Percentiles rank a stretch among this genome's conserved stretches.
Evolutionary conservation across 2,329 filamentous ascomycete genomes (phyloP).

Genomic region (Basipetospora sp.): DNA sequence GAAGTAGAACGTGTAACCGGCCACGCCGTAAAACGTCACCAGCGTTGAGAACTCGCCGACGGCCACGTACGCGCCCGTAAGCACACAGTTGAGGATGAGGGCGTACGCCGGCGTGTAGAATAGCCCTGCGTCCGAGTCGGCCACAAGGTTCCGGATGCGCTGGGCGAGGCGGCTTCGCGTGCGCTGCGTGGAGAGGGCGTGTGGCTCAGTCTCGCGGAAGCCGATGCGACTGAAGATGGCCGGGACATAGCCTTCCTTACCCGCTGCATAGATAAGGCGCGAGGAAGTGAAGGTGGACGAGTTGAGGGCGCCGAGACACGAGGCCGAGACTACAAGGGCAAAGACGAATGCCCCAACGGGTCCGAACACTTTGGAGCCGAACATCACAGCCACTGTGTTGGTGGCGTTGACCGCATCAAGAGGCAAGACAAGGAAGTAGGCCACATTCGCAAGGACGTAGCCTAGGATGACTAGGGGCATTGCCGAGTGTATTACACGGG

Average conservation of each 20-base stretch:
- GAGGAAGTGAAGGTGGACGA: slow-evolving; percentile 87
- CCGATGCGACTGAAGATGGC: slow-evolving; percentile 71
- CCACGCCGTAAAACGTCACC: slow-evolving; percentile 93
- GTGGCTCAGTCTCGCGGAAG: slow-evolving; percentile 30
- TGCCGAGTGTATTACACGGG: slow-evolving; percentile 87
- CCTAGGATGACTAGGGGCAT: slow-evolving; percentile 85
- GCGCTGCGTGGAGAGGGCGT: slow-evolving; percentile 27
- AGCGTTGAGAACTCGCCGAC: slow-evolving; percentile 85
- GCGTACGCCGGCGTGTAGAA: slow-evolving; percentile 93
- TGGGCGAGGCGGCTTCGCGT: slow-evolving; percentile 44
- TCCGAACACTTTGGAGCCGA: slow-evolving; percentile 81
- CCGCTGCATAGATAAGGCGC: slow-evolving; percentile 81
- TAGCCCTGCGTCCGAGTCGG: slow-evolving; percentile 63
- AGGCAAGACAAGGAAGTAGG: slow-evolving; percentile 89
- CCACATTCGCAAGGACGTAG: slow-evolving; percentile 80
- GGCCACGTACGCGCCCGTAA: slow-evolving; percentile 65
- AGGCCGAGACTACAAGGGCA: slow-evolving; percentile 76
- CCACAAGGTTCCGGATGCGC: slow-evolving; percentile 46
- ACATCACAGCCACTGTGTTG: slow-evolving; percentile 92
- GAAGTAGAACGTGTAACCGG: slow-evolving; percentile 95
- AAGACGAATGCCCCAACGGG: slow-evolving; percentile 67
- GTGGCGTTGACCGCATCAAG: slow-evolving; percentile 63
- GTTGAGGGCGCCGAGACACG: slow-evolving; percentile 89
- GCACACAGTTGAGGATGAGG: slow-evolving; percentile 60
- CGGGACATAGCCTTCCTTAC: slow-evolving; percentile 88